These are phyloP conservation scores for Malus fusca DNA, from an alignment of 306 rosid genomes.

Conservation along the genomic window DNA sequence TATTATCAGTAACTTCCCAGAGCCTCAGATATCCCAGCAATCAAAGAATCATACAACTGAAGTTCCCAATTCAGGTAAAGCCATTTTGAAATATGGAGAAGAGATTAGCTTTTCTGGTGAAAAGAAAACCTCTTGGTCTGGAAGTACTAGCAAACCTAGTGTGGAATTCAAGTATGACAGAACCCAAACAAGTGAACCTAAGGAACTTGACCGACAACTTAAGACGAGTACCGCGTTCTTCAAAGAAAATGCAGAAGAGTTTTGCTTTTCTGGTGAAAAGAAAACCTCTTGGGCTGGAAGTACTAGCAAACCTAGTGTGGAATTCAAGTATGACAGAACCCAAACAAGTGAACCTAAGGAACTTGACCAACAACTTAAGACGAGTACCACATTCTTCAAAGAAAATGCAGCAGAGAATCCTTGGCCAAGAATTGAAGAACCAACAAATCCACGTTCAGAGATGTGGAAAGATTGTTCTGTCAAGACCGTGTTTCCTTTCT, in stretches of 20 bases:
- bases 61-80: constrained; percentile 32
- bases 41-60: constrained; percentile 35
- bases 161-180: constrained; percentile 34
- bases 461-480: constrained; percentile 73
- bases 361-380: constrained; percentile 41
- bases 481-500: constrained; percentile 73
- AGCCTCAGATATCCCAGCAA: constrained; percentile 37
- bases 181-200: constrained; percentile 41
- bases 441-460: constrained; percentile 49
- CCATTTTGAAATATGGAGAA: constrained; percentile 35
- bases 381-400: constrained; percentile 36
- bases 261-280: constrained; percentile 12
- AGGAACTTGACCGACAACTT: constrained; percentile 41
- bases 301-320: constrained; percentile 44
- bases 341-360: constrained; percentile 46
- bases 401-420: constrained; percentile 53
- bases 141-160: constrained; percentile 48
- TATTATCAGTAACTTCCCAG: constrained; percentile 23
- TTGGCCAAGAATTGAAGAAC: constrained; percentile 59
- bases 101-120: constrained; percentile 36
- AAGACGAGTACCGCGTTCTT: constrained; percentile 36
- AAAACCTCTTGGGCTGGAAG: constrained; percentile 54
- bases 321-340: constrained; percentile 31
- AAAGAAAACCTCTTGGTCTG: constrained; percentile 52
- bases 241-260: constrained; percentile 51